Evolutionary conservation across 2,329 filamentous ascomycete species (phyloP).

Genomic region (Neurospora sp.): DNA sequence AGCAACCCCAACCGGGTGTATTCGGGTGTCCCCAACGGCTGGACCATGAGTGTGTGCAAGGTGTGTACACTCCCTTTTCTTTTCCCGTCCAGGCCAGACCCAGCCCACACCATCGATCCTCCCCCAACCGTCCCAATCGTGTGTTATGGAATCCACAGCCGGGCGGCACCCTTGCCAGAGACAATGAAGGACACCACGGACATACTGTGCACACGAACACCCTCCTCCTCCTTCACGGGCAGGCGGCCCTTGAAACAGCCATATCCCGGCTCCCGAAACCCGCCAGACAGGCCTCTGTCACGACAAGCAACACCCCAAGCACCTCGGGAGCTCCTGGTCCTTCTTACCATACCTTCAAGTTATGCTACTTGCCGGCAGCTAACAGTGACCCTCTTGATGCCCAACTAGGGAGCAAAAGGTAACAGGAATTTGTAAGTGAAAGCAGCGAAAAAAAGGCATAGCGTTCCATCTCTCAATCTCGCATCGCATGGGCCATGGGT

Average conservation of each 20-base stretch:
- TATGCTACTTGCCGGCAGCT: slow-evolving; percentile 4
- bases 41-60: not conserved
- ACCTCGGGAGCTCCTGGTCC: not conserved
- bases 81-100: not conserved
- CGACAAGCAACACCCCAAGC: not conserved
- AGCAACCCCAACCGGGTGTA: not conserved
- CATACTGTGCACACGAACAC: not conserved
- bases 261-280: slow-evolving; percentile 13
- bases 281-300: slow-evolving; percentile 16
- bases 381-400: slow-evolving; percentile 5
- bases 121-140: not conserved
- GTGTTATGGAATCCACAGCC: not conserved
- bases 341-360: not conserved
- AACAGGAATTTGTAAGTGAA: not conserved
- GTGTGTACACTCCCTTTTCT: not conserved
- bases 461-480: not conserved
- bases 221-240: not conserved
- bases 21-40: not conserved
- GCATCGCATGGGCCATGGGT: slow-evolving; percentile 8
- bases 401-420: not conserved
- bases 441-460: not conserved
- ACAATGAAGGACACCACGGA: not conserved
- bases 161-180: not conserved
- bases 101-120: not conserved
- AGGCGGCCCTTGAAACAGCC: slow-evolving; percentile 16